phyloP scores from a whole-genome alignment of 2,329 filamentous ascomycete species.

The Grosmannia serpens region DNA sequence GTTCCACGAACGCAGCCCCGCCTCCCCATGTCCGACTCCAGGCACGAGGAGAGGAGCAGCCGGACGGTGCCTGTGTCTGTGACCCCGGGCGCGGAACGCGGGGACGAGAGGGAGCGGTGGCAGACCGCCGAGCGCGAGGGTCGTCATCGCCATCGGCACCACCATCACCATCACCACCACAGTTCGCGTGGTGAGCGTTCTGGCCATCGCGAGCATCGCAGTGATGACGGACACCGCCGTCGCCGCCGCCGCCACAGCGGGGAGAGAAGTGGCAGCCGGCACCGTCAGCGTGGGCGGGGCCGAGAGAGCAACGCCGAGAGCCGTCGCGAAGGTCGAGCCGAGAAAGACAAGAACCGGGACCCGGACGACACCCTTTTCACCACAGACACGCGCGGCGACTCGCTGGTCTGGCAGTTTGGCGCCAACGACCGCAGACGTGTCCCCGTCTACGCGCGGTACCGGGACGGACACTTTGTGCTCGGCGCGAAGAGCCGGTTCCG shows the following conservation, averaged over 20 bases:
- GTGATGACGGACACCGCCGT: background rate
- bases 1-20: background rate
- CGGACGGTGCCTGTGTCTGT: slow-evolving; percentile 16
- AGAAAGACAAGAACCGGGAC: background rate
- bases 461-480: slow-evolving; percentile 59
- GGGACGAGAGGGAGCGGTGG: background rate
- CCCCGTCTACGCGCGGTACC: slow-evolving; percentile 58
- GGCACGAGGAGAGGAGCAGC: slow-evolving; percentile 9
- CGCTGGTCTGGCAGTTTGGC: slow-evolving; percentile 63
- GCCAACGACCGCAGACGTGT: slow-evolving; percentile 60
- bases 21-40: background rate
- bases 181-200: background rate
- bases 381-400: slow-evolving; percentile 66
- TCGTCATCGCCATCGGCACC: background rate
- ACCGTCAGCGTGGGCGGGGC: background rate
- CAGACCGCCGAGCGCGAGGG: background rate
- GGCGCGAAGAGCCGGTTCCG: slow-evolving; percentile 48
- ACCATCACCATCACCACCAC: slow-evolving; percentile 1
- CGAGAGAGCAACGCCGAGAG: background rate
- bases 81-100: too few species aligned
- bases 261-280: background rate
- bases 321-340: background rate
- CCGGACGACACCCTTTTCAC: slow-evolving; percentile 31
- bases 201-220: background rate
- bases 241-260: background rate